phyloP scores from a whole-genome alignment of 495 filamentous ascomycete genomes.

The Daldinia caldariorum region DNA sequence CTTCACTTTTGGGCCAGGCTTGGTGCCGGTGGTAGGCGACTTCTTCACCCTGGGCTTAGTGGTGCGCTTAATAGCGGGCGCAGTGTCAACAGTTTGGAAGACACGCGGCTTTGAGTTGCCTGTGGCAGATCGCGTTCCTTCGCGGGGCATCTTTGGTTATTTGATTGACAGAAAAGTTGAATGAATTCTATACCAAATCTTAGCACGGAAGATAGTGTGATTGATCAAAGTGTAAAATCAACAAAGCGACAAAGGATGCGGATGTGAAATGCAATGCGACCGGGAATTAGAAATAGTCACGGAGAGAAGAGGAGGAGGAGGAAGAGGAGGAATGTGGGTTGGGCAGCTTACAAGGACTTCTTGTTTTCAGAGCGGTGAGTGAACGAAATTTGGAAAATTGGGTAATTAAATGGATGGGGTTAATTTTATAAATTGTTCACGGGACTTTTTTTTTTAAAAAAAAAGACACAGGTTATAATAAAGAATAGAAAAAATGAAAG shows the following conservation, averaged over 20 bases:
- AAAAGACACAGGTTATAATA: background rate
- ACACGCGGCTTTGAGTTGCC: slow-evolving; percentile 65
- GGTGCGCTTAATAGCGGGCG: slow-evolving; percentile 59
- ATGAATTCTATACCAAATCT: slow-evolving; percentile 41
- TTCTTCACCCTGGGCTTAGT: slow-evolving; percentile 54
- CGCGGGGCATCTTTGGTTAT: slow-evolving; percentile 59
- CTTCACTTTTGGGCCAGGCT: slow-evolving; percentile 53
- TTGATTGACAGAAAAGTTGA: slow-evolving; percentile 29
- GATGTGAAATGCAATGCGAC: slow-evolving; percentile 46
- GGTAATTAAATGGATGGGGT: background rate
- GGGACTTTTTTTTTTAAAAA: too few species aligned
- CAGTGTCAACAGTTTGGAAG: slow-evolving; percentile 61
- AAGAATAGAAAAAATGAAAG: slow-evolving; percentile 12
- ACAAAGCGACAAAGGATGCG: slow-evolving; percentile 38
- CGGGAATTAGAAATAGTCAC: slow-evolving; percentile 17
- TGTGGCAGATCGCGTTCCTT: slow-evolving; percentile 65
- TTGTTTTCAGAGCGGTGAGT: background rate
- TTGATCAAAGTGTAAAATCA: slow-evolving; percentile 6
- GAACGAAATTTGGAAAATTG: slow-evolving; percentile 13
- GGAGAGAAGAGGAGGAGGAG: background rate
- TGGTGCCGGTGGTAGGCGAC: slow-evolving; percentile 42
- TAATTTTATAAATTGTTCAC: slow-evolving; percentile 8
- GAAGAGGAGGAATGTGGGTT: slow-evolving; percentile 11
- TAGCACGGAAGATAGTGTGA: slow-evolving; percentile 32
- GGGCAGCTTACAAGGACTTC: slow-evolving; percentile 31